A percentile compares a stretch with the other conserved stretches of the same genome.
Conservation (phyloP, 2,329 filamentous ascomycete species). For the Lasiodiplodia gonubiensis region DNA sequence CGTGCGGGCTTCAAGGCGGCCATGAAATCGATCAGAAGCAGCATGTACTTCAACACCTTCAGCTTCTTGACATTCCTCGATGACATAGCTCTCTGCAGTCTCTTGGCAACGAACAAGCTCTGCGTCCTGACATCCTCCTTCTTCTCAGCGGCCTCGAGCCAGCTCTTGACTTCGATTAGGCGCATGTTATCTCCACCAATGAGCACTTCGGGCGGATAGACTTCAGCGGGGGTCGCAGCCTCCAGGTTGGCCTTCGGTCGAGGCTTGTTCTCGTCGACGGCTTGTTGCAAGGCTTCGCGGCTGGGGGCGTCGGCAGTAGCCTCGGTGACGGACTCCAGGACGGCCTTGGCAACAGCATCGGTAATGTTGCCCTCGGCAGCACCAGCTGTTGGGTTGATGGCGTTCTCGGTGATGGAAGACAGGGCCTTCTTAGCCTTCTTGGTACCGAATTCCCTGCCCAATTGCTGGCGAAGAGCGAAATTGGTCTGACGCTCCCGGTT, state of each 20-base stretch:
- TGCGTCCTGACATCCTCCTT: constrained; percentile 62
- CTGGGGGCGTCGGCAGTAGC: constrained; percentile 70
- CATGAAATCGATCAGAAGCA: constrained; percentile 56
- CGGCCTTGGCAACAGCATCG: constrained; percentile 45
- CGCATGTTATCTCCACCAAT: constrained; percentile 72
- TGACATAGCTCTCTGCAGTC: constrained; percentile 64
- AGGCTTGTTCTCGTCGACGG: constrained; percentile 71
- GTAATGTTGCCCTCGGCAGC: constrained; percentile 34
- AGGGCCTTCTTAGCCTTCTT: constrained; percentile 85
- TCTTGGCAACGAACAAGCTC: constrained; percentile 69
- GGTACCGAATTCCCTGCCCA: constrained; percentile 81
- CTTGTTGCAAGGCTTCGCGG: constrained; percentile 67
- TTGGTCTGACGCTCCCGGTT: constrained; percentile 36
- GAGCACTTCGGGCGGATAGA: constrained; percentile 71
- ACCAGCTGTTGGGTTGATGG: constrained; percentile 57
- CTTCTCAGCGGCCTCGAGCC: constrained; percentile 70
- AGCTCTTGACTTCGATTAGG: constrained; percentile 72
- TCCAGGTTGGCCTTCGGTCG: constrained; percentile 72
- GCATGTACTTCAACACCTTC: constrained; percentile 57
- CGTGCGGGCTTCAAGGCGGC: constrained; percentile 44
- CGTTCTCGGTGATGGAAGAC: constrained; percentile 70
- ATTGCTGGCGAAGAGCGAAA: constrained; percentile 43
- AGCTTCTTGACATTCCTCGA: constrained; percentile 56
- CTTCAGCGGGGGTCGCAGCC: constrained; percentile 71
- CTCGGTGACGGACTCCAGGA: constrained; percentile 68